phyloP scores from a whole-genome alignment of 805 yeast species.

The Zygoascus bituminiphila region DNA sequence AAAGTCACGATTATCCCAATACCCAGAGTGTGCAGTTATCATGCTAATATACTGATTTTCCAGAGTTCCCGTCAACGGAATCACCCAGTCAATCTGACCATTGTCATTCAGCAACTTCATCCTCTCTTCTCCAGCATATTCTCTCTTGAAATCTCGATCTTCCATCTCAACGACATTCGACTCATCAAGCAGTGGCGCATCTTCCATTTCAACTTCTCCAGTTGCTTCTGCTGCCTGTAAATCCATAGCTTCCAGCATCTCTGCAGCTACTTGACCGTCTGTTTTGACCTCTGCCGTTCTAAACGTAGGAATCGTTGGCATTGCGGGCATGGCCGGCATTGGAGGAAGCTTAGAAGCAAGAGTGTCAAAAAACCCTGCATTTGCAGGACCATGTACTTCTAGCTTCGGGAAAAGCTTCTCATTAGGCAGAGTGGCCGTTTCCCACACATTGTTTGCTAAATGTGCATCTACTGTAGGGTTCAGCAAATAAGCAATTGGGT shows the following conservation, averaged over 20 bases:
- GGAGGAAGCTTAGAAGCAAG: slow-evolving; percentile 9
- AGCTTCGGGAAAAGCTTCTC: slow-evolving; percentile 16
- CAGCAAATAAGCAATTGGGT: slow-evolving; percentile 81
- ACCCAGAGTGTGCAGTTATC: slow-evolving; percentile 80
- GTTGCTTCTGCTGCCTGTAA: neutral
- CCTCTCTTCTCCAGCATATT: slow-evolving; percentile 27
- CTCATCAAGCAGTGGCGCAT: slow-evolving; percentile 1
- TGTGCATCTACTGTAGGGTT: slow-evolving; percentile 64
- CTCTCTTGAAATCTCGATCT: slow-evolving; percentile 19
- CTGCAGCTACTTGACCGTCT: neutral
- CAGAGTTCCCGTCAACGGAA: slow-evolving; percentile 49
- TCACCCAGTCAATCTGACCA: slow-evolving; percentile 77
- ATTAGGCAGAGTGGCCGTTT: slow-evolving; percentile 21
- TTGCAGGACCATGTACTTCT: slow-evolving; percentile 1
- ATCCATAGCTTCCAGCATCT: neutral
- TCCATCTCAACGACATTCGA: slow-evolving; percentile 19
- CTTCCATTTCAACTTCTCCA: neutral
- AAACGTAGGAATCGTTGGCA: neutral
- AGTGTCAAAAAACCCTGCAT: slow-evolving; percentile 11
- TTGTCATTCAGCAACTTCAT: slow-evolving; percentile 53
- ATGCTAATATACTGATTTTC: slow-evolving; percentile 77
- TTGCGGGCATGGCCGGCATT: slow-evolving; percentile 2
- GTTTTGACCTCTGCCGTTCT: neutral
- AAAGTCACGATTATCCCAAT: slow-evolving; percentile 79
- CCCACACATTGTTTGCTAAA: slow-evolving; percentile 19